Evolutionary conservation across 441 rosid species (phyloP), one percentile per base, ranked within the genome.

Genomic region (Brassica balearica): DNA sequence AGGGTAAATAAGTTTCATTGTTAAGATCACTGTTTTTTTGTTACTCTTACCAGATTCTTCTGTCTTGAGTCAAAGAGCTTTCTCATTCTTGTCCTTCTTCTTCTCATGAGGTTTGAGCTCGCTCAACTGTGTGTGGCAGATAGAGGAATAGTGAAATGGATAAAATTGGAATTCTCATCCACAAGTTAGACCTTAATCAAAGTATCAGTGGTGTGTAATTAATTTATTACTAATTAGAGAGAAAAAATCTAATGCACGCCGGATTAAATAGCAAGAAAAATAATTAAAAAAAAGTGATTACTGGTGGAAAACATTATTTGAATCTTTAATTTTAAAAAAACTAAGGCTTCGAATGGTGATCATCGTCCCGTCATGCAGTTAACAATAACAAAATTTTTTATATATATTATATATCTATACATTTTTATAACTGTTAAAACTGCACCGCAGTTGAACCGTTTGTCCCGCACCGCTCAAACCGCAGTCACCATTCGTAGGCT

Each of bases 161-260:
- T 92, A 85, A 82, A 73, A 77, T 62, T 73, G 64, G 20, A 61
- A 81, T 85, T 88, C 65, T 61, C 83, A 82, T 84, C 93, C 98
- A 90, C 96, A 84, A n/a, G 75, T 74, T 64, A 3, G 46, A 38
- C 46, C 12, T 38, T 38, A 9, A 38, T 1, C 46, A 2, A 38
- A 83, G 99, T 97, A 15, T 85, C 82, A 70, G 95, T 43, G 14
- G 51, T 43, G 51, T 43, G 53, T 46, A 46, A 46, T 46, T 46
- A 11, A 46, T 46, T 12, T 3, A 46, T 46, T 43, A 43, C 51
- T 11, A 43, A 10, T 43, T 46, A 46, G 53, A 46, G 5, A 3
- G 51, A 1, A 38, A 38, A 38, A 38, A 36, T 7, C 41, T 36
- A 36, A 36, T 29, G 41, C 41, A 36, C 10, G 41, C 41, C 41